Base-by-base conservation (phyloP, 805 yeast genomes). In the Saccharomycopsis fodiens region DNA sequence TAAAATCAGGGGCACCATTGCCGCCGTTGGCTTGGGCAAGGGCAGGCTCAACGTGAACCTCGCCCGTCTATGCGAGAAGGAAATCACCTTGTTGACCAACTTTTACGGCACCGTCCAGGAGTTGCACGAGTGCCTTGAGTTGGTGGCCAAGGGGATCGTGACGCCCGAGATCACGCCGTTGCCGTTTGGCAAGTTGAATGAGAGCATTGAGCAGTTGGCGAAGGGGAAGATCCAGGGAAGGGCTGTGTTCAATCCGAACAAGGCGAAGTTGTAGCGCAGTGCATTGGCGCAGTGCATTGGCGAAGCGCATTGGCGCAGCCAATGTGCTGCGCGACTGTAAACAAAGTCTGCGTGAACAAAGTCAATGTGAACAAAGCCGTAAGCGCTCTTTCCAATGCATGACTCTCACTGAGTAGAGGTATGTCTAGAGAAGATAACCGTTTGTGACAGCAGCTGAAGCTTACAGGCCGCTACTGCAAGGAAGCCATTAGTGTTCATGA, bases 41-140 rank as follows among this genome's bases (percentile, higher is more conserved):
- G 55, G 58, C 42, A 59, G 61, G 37, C 50, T 70, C 16, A 40
- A 41, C 3, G 47, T 69, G 32, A 57, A 57, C 32, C 64, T 67
- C 45, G 65, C 55, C 47, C 61, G 61, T 3, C 54, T 70, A 45
- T 71, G 72, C 12, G 48, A 67, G 39, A 60, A 71, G 47, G 76
- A 72, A 53, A 60, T 67, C 22, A 59, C 62, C 41, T 51, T 70
- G 35, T 54, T 63, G 29, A 69, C 64, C 50, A 60, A 65, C 37
- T 68, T 68, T 51, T 74, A 76, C 30, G 78, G 78, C 20, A 63
- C 65, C 12, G 64, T 70, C 1, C 52, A 55, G 7, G 75, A 72
- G 42, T 73, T 69, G 51, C 52, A 55, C 20, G 74, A 71, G 46
- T 60, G 66, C 30, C 60, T 73, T 63, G 56, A 64, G 27, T 67